Base-by-base conservation (phyloP, 2,329 filamentous ascomycete genomes). In the Fusarium sp. region DNA sequence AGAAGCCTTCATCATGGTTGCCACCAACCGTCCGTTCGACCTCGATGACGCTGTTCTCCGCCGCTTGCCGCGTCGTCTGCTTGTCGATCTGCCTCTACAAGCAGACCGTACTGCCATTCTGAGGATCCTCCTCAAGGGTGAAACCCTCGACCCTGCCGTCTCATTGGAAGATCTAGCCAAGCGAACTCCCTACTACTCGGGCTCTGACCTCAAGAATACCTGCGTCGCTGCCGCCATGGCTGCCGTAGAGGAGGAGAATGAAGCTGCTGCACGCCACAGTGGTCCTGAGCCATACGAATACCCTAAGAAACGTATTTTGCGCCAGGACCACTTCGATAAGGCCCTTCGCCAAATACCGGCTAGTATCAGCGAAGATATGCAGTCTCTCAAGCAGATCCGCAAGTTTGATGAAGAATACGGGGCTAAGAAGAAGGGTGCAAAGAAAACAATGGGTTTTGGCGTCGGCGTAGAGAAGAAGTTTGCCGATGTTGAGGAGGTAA, bases 351-450 rank as follows among this genome's bases (percentile, higher is more conserved):
- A 98, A 81, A 97, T 99, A 74, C 93, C 92, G 62, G 94, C 96
- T 0, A 97, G 93, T 77, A 95, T 98, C 73, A 95, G 90, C 76
- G 95, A 98, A 81, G 95, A 99, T 78, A 98, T 98, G 95, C 87
- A 90, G 54, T 94, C 90, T 37, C 84, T 99, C 70, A 89, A 90
- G 73, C 93, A 93, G 18, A 97, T 99, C 77, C 89, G 94, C 76
- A 97, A 97, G 82, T 99, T 98, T 78, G 96, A 99, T 79, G 94
- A 97, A 83, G 93, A 95, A 80, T 99, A 95, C 80, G 95, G 96
- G 31, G 94, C 97, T 79, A 88, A 92, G 39, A 92, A 90, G 78
- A 88, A 89, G 78, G 89, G 88, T 79, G 90, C 88, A 81, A 89
- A 83, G 77, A 84, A 83, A 66, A 81, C 79, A 11, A 88, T 92